phyloP scores from a whole-genome alignment of 306 rosid genomes.

The Parietaria judaica region DNA sequence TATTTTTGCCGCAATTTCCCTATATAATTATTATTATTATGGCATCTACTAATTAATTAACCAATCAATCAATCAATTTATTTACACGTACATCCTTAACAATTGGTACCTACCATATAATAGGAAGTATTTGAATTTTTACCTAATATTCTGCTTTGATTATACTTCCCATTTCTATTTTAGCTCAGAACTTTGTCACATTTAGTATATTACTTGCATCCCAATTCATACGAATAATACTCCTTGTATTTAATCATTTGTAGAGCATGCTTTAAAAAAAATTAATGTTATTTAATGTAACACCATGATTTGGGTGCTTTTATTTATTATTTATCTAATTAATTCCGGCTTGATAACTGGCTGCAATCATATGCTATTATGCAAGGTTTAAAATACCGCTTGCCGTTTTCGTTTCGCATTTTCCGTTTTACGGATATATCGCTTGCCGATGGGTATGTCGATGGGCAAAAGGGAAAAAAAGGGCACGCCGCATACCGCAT shows the following conservation, averaged over 20 bases:
- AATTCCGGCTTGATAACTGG: neutral
- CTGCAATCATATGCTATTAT: neutral
- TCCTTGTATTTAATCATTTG: neutral
- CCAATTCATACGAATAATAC: constrained; percentile 2
- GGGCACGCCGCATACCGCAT: no score
- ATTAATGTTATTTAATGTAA: neutral
- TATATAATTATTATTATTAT: neutral
- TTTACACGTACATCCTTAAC: neutral
- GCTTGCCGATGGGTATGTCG: no score
- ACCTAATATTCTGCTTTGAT: constrained; percentile 9
- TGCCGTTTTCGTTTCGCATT: no score
- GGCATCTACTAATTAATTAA: neutral
- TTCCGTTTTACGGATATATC: no score
- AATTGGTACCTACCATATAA: neutral
- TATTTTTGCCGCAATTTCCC: no score
- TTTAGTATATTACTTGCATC: neutral
- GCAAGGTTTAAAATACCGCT: no score
- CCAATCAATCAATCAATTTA: no score
- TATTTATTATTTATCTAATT: neutral
- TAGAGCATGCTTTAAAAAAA: neutral
- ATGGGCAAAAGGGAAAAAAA: no score
- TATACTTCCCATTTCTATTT: neutral
- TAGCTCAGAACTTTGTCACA: no score
- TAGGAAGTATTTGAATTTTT: neutral
- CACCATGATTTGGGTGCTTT: neutral